A percentile compares a stretch with the other conserved stretches of the same genome.
These are phyloP conservation scores for Mycena vitilis DNA, from an alignment of 768 basidiomycete genomes.

Conservation along the genomic window DNA sequence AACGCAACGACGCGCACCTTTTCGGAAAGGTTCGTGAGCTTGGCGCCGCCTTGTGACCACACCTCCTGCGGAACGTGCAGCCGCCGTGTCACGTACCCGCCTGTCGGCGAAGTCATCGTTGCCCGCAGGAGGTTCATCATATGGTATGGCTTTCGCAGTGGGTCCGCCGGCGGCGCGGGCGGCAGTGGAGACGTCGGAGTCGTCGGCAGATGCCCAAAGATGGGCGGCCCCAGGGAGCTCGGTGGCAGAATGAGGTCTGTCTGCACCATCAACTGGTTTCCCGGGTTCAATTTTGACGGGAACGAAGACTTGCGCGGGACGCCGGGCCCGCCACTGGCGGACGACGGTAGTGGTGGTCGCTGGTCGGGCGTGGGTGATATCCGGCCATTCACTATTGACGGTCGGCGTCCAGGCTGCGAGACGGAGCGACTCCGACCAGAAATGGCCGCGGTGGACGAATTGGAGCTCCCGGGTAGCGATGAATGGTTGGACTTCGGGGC, in stretches of 20 bases:
- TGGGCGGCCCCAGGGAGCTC: constrained; percentile 59
- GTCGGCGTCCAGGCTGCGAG: constrained; percentile 82
- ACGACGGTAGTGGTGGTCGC: constrained; percentile 63
- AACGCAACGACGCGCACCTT: constrained; percentile 89
- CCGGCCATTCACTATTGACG: constrained; percentile 65
- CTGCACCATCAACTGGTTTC: constrained; percentile 60
- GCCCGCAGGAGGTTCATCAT: constrained; percentile 85
- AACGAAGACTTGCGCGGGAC: constrained; percentile 69
- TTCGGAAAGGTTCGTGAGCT: constrained; percentile 82
- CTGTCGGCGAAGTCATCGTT: constrained; percentile 83
- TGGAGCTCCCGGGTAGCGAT: constrained; percentile 56
- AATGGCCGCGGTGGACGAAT: constrained; percentile 43
- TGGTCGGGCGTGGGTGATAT: constrained; percentile 62
- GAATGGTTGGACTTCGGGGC: constrained; percentile 48
- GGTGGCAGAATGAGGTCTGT: constrained; percentile 57
- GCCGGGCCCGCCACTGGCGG: constrained; percentile 51
- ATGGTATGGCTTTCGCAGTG: constrained; percentile 87
- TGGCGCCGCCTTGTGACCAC: constrained; percentile 92
- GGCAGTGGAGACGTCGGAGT: constrained; percentile 86
- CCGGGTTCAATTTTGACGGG: constrained; percentile 68
- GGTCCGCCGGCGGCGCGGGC: constrained; percentile 74
- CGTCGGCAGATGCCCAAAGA: constrained; percentile 70
- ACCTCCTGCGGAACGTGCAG: constrained; percentile 91
- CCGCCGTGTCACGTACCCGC: constrained; percentile 89
- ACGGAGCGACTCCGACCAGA: constrained; percentile 71